phyloP scores from a whole-genome alignment of 352 stramenopile genomes.

The Globisporangium apiculatum region DNA sequence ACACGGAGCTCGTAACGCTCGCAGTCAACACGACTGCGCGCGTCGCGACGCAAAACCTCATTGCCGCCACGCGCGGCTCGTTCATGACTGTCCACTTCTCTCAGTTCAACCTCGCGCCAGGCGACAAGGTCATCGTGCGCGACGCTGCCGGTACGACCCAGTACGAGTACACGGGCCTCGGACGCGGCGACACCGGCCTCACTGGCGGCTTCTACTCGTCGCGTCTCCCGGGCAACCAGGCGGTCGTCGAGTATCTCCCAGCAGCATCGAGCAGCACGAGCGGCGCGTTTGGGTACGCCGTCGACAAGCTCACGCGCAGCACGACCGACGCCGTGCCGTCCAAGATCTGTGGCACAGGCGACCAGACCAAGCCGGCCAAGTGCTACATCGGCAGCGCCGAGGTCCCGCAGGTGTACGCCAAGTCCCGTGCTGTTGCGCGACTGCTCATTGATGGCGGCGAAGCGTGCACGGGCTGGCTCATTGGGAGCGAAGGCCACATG shows the following conservation, averaged over 20 bases:
- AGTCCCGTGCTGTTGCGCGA: slow-evolving; percentile 24
- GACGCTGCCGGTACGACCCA: slow-evolving; percentile 10
- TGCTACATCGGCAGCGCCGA: slow-evolving; percentile 17
- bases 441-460: slow-evolving; percentile 21
- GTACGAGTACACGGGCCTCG: slow-evolving; percentile 22
- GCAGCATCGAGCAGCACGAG: not conserved
- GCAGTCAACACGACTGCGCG: slow-evolving; percentile 6
- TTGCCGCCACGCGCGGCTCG: not conserved
- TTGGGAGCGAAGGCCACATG: slow-evolving; percentile 31
- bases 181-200: slow-evolving; percentile 24
- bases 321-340: slow-evolving; percentile 10
- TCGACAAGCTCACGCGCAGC: slow-evolving; percentile 27
- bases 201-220: slow-evolving; percentile 27
- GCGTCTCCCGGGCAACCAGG: slow-evolving; percentile 14
- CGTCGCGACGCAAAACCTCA: slow-evolving; percentile 2
- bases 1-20: slow-evolving; percentile 18
- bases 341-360: slow-evolving; percentile 20
- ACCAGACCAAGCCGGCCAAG: slow-evolving; percentile 25
- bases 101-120: slow-evolving; percentile 25
- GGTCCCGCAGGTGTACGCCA: slow-evolving; percentile 15
- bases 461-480: slow-evolving; percentile 35
- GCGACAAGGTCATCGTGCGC: slow-evolving; percentile 21
- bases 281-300: slow-evolving; percentile 21
- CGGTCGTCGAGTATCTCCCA: slow-evolving; percentile 22
- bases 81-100: slow-evolving; percentile 28